Conservation (phyloP, 1,139 yeast species). For the Nakaseomyces bracarensis region DNA sequence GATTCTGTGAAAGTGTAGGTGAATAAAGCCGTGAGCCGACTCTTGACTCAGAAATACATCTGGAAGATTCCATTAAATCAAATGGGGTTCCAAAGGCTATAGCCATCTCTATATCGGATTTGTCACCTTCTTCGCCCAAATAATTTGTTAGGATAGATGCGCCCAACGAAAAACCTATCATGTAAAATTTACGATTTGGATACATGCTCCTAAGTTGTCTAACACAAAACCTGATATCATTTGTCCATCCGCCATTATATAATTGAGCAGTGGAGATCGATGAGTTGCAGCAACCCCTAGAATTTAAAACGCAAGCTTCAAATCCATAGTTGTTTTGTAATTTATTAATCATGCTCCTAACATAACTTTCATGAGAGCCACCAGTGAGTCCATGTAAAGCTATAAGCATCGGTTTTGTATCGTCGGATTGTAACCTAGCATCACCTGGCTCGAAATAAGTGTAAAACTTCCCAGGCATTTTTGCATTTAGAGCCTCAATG, state of each 20-base stretch:
- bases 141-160: constrained; percentile 50
- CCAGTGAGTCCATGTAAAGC: constrained; percentile 57
- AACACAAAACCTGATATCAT: constrained; percentile 48
- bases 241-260: constrained; percentile 56
- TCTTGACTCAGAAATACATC: constrained; percentile 36
- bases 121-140: constrained; percentile 44
- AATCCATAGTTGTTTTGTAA: constrained; percentile 36
- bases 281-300: constrained; percentile 56
- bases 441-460: constrained; percentile 29
- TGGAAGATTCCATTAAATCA: constrained; percentile 43
- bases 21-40: constrained; percentile 45
- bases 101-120: constrained; percentile 40
- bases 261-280: constrained; percentile 50
- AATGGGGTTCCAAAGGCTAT: constrained; percentile 46
- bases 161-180: constrained; percentile 52
- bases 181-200: constrained; percentile 45
- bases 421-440: constrained; percentile 30
- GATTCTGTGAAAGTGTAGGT: constrained; percentile 45
- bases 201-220: constrained; percentile 40
- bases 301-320: constrained; percentile 49
- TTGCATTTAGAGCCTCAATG: constrained; percentile 10
- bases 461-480: constrained; percentile 16
- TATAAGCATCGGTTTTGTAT: constrained; percentile 44
- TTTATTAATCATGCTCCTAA: constrained; percentile 38
- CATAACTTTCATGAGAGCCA: constrained; percentile 53